Evolutionary conservation across 2,329 filamentous ascomycete genomes (phyloP), one percentile per base, ranked within the genome.

Genomic region (Escovopsis sp.): DNA sequence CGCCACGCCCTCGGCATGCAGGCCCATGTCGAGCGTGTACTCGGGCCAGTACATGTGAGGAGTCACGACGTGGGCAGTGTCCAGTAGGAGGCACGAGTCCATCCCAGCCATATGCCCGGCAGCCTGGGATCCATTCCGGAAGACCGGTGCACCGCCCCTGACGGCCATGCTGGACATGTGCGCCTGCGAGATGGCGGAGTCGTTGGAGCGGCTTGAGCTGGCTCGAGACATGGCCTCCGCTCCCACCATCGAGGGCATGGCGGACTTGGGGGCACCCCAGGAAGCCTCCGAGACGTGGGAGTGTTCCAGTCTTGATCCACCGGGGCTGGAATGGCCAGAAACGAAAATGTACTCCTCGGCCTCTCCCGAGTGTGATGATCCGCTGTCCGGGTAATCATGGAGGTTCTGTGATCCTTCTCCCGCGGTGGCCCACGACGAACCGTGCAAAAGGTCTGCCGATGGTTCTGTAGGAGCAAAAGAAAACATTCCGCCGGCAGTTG

Each of bases 341-440:
- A 65, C 63, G 57, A 68, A 71, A 52, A 68, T 58, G 58, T 64
- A 71, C 43, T 74, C 71, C 62, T 74, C 72, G 52, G 64, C 51
- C 48, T 75, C 71, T 66, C 66, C 68, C 52, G 64, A 59, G 50
- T 65, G 63, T 50, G 60, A 59, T 48, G 67, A 68, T 63, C 64
- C 67, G 55, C 64, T 61, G 53, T 70, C 67, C 55, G 66, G 60
- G 57, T 66, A 70, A 50, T 69, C 66, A 58, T 64, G 65, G 58
- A 74, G 72, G 69, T 71, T 72, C 68, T 75, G 72, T 71, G 69
- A 53, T 55, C 70, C 71, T 69, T 76, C 72, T 65, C 62, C 62
- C 65, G 70, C 61, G 56, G 67, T 56, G 52, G 68, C 71, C 72
- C 72, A 76, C 55, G 69, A 63, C 57, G 70, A 65, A 63, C 69